Percentiles rank a stretch among this genome's conserved stretches.
Conservation (phyloP, 2,329 filamentous ascomycete species). For the Coniochaeta ligniaria region DNA sequence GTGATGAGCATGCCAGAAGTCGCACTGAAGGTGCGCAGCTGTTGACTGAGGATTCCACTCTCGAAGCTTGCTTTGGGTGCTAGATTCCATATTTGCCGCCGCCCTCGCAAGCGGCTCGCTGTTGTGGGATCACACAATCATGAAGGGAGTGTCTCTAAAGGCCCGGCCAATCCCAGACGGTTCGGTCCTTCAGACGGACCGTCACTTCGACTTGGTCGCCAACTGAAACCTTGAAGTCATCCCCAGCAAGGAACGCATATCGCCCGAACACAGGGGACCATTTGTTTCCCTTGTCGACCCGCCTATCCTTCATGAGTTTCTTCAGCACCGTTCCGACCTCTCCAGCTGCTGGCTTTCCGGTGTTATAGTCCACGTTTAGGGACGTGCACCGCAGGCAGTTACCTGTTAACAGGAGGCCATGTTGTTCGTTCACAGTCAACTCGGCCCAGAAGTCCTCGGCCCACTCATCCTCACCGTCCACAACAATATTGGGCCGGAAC, state of each 20-base stretch:
- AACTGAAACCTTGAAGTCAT: constrained; percentile 33
- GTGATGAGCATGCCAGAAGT: not conserved
- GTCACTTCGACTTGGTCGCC: constrained; percentile 50
- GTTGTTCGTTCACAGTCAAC: constrained; percentile 32
- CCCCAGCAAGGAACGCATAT: constrained; percentile 53
- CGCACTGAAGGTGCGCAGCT: not conserved
- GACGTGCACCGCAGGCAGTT: constrained; percentile 65
- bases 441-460: constrained; percentile 70
- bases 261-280: constrained; percentile 67
- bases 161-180: constrained; percentile 44
- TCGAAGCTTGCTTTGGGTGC: no score
- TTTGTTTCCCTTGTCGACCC: constrained; percentile 61
- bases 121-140: no score
- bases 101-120: no score
- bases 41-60: no score
- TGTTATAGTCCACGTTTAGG: constrained; percentile 65
- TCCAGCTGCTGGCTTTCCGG: constrained; percentile 49
- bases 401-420: constrained; percentile 51
- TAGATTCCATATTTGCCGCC: no score
- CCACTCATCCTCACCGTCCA: constrained; percentile 53
- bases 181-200: constrained; percentile 40
- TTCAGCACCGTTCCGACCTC: constrained; percentile 58
- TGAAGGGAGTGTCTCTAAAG: not conserved
- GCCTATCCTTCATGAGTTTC: constrained; percentile 61
- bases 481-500: constrained; percentile 67